Conservation (phyloP, 495 filamentous ascomycete genomes). For the Acidiella bohemica region DNA sequence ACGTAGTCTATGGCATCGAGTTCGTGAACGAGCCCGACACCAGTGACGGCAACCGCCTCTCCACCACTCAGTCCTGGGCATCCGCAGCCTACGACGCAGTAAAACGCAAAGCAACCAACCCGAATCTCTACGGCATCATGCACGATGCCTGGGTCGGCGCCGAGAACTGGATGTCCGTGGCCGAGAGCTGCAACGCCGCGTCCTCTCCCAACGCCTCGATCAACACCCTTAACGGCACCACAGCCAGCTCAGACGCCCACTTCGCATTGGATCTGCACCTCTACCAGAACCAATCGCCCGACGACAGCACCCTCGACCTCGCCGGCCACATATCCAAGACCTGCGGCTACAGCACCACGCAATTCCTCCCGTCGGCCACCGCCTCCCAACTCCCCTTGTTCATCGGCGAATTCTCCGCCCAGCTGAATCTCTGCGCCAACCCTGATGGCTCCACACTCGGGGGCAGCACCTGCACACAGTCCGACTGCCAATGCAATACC, state of each 20-base stretch:
- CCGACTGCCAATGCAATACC: not conserved
- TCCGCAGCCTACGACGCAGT: slow-evolving; percentile 28
- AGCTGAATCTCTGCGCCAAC: slow-evolving; percentile 13
- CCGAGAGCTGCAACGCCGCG: not conserved
- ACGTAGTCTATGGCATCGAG: slow-evolving; percentile 33
- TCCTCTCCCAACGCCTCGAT: no score
- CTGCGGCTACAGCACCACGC: slow-evolving; percentile 23
- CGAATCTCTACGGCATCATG: slow-evolving; percentile 28
- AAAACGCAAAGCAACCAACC: slow-evolving; percentile 22
- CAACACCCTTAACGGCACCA: no score
- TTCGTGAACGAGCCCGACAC: slow-evolving; percentile 32
- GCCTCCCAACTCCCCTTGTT: slow-evolving; percentile 28
- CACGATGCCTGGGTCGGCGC: slow-evolving; percentile 28
- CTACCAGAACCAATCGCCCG: slow-evolving; percentile 28
- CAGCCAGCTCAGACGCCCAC: not conserved
- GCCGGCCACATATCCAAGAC: slow-evolving; percentile 28
- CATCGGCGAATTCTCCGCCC: slow-evolving; percentile 31
- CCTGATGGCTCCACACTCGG: not conserved
- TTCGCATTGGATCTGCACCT: slow-evolving; percentile 31
- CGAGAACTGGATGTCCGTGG: slow-evolving; percentile 22
- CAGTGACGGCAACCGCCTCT: slow-evolving; percentile 25
- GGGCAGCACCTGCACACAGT: not conserved
- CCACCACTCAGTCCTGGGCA: slow-evolving; percentile 26
- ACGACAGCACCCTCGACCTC: slow-evolving; percentile 26
- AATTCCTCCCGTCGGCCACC: slow-evolving; percentile 18